Percentiles rank a stretch among this genome's conserved stretches.
Evolutionary conservation across 106 monocot species (phyloP).

Genomic region (Dendrobium officinale): DNA sequence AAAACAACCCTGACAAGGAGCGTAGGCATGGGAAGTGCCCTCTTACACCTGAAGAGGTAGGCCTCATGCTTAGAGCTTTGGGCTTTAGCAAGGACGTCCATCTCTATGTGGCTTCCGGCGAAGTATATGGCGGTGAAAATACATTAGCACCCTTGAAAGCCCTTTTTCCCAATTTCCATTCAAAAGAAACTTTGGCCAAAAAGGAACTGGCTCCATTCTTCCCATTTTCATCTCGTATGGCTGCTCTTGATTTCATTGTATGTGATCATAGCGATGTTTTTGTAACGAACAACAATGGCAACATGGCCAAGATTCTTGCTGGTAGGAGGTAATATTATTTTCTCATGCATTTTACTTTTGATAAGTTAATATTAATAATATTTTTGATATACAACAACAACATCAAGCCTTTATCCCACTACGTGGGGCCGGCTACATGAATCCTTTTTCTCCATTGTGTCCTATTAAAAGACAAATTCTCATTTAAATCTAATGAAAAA

Average conservation of each 20-base stretch:
- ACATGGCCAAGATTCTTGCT: slow-evolving; percentile 80
- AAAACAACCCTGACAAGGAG: slow-evolving; percentile 60
- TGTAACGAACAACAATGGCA: slow-evolving; percentile 82
- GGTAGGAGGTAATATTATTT: slow-evolving; percentile 47
- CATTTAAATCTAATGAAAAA: no score
- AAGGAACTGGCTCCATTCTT: slow-evolving; percentile 53
- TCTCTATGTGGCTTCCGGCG: slow-evolving; percentile 78
- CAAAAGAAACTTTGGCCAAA: slow-evolving; percentile 64
- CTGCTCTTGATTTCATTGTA: slow-evolving; percentile 84
- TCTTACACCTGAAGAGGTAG: slow-evolving; percentile 73
- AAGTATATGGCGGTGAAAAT: slow-evolving; percentile 71
- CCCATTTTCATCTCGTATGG: slow-evolving; percentile 78
- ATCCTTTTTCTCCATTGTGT: no score
- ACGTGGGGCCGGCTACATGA: no score
- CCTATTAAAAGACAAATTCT: no score
- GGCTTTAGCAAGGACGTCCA: slow-evolving; percentile 64
- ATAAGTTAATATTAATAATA: no score
- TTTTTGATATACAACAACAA: no score
- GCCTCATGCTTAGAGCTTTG: slow-evolving; percentile 69
- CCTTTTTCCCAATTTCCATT: slow-evolving; percentile 67
- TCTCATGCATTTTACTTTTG: background rate
- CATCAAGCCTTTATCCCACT: no score
- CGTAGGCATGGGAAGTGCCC: slow-evolving; percentile 77
- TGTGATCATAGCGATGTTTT: slow-evolving; percentile 78
- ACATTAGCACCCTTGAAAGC: slow-evolving; percentile 65